Evolutionary conservation across 768 basidiomycete species (phyloP).

Genomic region (Rhizopogon vulgaris): DNA sequence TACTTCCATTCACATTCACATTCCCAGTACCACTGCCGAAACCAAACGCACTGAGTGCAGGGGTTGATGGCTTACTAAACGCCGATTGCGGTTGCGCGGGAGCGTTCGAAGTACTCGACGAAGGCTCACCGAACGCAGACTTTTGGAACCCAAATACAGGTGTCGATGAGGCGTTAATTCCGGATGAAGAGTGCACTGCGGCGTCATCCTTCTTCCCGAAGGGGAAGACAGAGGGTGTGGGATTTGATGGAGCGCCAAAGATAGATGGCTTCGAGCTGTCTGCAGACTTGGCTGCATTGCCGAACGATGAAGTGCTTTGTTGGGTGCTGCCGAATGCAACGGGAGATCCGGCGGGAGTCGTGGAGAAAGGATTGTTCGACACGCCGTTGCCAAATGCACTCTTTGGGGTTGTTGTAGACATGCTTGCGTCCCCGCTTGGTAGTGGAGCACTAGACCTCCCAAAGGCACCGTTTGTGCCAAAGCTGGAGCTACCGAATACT

Average conservation of each 20-base stretch:
- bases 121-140: not conserved
- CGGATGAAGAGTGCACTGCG: not conserved
- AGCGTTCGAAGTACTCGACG: constrained; percentile 1
- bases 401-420: constrained; percentile 18
- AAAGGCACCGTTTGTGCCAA: constrained; percentile 10
- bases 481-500: constrained; percentile 18
- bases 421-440: constrained; percentile 9
- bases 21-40: constrained; percentile 22
- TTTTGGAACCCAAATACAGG: constrained; percentile 2
- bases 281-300: constrained; percentile 10
- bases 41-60: constrained; percentile 25
- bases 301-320: constrained; percentile 13
- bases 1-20: constrained; percentile 2
- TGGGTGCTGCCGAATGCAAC: constrained; percentile 6
- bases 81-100: constrained; percentile 11
- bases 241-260: constrained; percentile 9
- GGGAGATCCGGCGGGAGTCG: constrained; percentile 13
- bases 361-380: constrained; percentile 11
- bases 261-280: constrained; percentile 12
- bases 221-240: constrained; percentile 4
- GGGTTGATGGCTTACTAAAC: constrained; percentile 21
- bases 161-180: constrained; percentile 4
- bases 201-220: not conserved
- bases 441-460: constrained; percentile 10
- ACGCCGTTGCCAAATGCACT: constrained; percentile 7